Evolutionary conservation across 495 filamentous ascomycete genomes (phyloP), one percentile per base, ranked within the genome.

Genomic region (Trichoderma erinaceum): DNA sequence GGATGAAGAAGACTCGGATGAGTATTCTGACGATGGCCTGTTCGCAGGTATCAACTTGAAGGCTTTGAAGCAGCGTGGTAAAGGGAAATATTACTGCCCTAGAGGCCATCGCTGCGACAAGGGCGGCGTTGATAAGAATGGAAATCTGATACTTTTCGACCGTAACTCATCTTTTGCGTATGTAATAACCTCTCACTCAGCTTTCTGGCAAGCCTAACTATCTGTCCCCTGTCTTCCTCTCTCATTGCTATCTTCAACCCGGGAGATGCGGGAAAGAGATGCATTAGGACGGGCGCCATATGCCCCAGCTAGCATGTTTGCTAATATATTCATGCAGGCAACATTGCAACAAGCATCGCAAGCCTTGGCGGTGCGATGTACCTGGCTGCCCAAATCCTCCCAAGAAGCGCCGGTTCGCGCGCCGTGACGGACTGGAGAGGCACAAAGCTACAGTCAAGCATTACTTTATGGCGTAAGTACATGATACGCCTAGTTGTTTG

Each of bases 301-400:
- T 61, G 23, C 27, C 6, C 27, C 27, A 16, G 56, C 56, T 29
- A 29, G 56, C 56, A 61, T 6, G 56, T 61, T 61, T 61, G 56
- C 56, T 61, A 61, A 61, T 61, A 11, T 15, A 65, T 23, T 23
- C 15, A 27, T 21, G 27, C 65, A 66, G 65, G 65, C 41, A 44
- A 50, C 65, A 66, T 50, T 66, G 65, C 15, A 44, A 50, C 21
- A 66, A 66, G n/a, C 65, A 66, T 50, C 41, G 65, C 41, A 66
- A 66, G 43, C 65, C 65, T n/a, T 66, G 27, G 27, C 65, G 65
- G 43, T 66, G 65, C 27, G 43, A 44, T n/a, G 27, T 46, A 15
- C 41, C 38, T 32, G 27, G 44, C 25, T 66, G 65, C 25, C 65
- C 65, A 2, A 66, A 66, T 21, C 43, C 43, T 29, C 65, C 65